Percentiles rank a stretch among this genome's conserved stretches.
phyloP scores from a whole-genome alignment of 1,284 basidiomycete species.

The Ustilago tritici region DNA sequence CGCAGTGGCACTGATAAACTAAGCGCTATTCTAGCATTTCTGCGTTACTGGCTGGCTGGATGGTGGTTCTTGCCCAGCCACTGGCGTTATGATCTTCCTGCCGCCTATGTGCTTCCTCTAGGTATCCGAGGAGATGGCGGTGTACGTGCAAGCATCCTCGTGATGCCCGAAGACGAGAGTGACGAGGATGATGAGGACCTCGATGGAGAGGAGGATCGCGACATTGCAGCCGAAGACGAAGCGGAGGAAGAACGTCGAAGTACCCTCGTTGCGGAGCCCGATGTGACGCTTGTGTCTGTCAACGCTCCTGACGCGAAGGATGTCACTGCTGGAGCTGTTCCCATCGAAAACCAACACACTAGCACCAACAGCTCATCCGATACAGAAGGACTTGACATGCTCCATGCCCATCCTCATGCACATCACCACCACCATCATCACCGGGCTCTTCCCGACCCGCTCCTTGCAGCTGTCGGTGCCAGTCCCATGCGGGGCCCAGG shows the following conservation, averaged over 20 bases:
- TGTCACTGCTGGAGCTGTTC: not conserved
- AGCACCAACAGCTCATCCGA: constrained; percentile 41
- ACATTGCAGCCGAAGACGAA: constrained; percentile 42
- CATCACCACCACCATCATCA: constrained; percentile 27
- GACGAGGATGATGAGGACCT: constrained; percentile 42
- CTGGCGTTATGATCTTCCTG: constrained; percentile 52
- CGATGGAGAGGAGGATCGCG: constrained; percentile 36
- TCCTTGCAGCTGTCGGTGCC: constrained; percentile 47
- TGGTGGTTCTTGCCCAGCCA: constrained; percentile 53
- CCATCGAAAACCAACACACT: constrained; percentile 16
- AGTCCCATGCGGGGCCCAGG: constrained; percentile 22
- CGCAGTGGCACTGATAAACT: constrained; percentile 31
- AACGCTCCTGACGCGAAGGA: not conserved
- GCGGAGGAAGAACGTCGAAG: constrained; percentile 29
- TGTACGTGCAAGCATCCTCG: constrained; percentile 56
- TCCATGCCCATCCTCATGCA: constrained; percentile 7
- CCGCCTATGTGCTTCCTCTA: constrained; percentile 56
- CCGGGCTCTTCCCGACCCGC: constrained; percentile 42
- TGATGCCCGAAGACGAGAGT: constrained; percentile 52
- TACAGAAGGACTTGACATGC: constrained; percentile 16
- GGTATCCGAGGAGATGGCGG: constrained; percentile 60
- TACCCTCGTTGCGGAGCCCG: constrained; percentile 13
- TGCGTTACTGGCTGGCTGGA: constrained; percentile 54
- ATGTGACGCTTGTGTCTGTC: constrained; percentile 5
- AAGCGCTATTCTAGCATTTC: constrained; percentile 45